Evolutionary conservation across 176 grass and related monocot species (phyloP).

Genomic region (Eleusine coracana): DNA sequence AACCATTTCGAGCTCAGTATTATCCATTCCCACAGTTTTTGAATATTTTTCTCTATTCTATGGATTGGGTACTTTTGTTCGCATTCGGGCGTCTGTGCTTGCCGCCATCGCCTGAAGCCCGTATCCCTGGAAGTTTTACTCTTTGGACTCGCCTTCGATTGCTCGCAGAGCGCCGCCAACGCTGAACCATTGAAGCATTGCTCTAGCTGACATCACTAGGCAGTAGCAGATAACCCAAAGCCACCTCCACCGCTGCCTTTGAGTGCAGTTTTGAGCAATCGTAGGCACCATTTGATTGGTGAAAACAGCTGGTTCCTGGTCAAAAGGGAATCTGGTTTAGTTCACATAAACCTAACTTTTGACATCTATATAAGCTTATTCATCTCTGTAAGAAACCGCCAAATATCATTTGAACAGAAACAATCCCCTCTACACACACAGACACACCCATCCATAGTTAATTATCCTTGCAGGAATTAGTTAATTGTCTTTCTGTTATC

Average conservation of each 20-base stretch:
- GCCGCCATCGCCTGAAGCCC: background rate
- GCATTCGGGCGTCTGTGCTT: background rate
- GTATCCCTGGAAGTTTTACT: background rate
- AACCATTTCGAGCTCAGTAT: background rate
- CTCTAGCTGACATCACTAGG: background rate
- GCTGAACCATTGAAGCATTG: background rate
- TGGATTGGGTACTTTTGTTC: background rate
- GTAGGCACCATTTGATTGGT: background rate
- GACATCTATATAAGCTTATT: background rate
- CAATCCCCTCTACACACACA: background rate
- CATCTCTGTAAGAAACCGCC: background rate
- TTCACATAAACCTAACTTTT: background rate
- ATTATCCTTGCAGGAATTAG: background rate
- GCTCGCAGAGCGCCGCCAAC: background rate
- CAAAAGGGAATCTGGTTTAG: background rate
- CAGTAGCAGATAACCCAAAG: background rate
- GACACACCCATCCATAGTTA: background rate
- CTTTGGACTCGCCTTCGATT: background rate
- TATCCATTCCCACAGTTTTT: slow-evolving; percentile 2
- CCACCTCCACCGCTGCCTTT: background rate
- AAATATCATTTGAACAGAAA: background rate
- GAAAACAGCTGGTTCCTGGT: background rate
- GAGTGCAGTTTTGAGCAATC: background rate
- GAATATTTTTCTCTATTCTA: background rate
- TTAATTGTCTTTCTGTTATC: background rate